phyloP scores from a whole-genome alignment of 495 filamentous ascomycete genomes.

The Aspergillus ellipticus region DNA sequence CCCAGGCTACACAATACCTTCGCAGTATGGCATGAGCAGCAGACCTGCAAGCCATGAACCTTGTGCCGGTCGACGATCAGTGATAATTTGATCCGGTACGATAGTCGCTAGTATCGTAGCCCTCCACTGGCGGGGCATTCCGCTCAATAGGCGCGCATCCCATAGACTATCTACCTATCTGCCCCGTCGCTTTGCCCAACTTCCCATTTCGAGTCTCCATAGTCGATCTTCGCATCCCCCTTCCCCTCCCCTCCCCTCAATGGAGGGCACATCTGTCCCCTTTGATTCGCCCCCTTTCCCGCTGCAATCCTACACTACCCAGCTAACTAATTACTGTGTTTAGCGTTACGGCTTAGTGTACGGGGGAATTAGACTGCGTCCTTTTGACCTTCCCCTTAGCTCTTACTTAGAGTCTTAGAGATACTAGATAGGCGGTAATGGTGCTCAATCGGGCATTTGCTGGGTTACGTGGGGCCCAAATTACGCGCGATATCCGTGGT shows the following conservation, averaged over 20 bases:
- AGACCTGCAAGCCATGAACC: constrained; percentile 20
- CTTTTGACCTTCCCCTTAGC: too few relatives aligned
- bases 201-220: constrained; percentile 4
- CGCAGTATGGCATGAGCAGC: too few relatives aligned
- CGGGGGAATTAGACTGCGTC: too few relatives aligned
- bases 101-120: not conserved
- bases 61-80: constrained; percentile 9
- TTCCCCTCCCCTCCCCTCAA: constrained; percentile 3
- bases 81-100: constrained; percentile 9
- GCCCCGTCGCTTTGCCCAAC: not conserved
- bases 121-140: constrained; percentile 8
- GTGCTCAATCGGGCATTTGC: not conserved
- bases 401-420: too few relatives aligned
- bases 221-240: constrained; percentile 1
- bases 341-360: too few relatives aligned
- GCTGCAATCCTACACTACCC: not conserved
- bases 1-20: not conserved
- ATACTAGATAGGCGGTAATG: not conserved
- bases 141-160: constrained; percentile 13
- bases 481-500: not conserved
- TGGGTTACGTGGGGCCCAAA: not conserved
- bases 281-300: not conserved
- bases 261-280: not conserved
- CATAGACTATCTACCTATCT: not conserved
- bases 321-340: too few relatives aligned